Base-by-base conservation (phyloP, 148 eudicot species). In the Fagopyrum esculentum region DNA sequence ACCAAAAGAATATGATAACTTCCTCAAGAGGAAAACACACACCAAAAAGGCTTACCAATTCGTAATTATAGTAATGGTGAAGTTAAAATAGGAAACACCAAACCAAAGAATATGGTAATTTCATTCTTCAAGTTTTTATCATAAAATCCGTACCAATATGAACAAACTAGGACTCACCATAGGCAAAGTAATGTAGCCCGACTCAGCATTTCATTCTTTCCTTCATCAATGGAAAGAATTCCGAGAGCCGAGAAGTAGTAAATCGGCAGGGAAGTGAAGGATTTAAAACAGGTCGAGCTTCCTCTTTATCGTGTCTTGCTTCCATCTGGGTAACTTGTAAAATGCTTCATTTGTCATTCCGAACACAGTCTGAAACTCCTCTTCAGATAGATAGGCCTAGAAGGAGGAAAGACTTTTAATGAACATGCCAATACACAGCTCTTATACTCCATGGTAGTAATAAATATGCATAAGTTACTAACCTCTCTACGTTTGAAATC, bases 401-500 rank as follows among this genome's bases (percentile, higher is more conserved):
- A 56, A 44, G 13, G 29, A 35, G 44, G 16, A 8, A 60, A 56
- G 50, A 15, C 6, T 13, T 35, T 63, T 10, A 63, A 63, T 63
- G n/a, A 63, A 43, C 1, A 40, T 40, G 30, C 43, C 19, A 66
- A 66, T 7, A 66, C 8, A 66, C 19, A 46, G 4, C n/a, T 35
- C 40, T 40, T 40, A 17, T 66, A 43, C 47, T 66, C 22, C 12
- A 43, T 30, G 73, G 40, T 29, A 6, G 4, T 15, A 17, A 9
- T 7, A 12, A 3, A 57, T 66, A 15, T 15, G 47, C n/a, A 15
- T 66, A 40, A 2, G 69, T 16, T 43, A 80, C 91, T 66, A 77
- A 95, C 99, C 99, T 95, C 99, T 88, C 99, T 92, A 51, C 97
- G 89, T 77, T 92, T 95, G 63, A 87, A 90, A 83, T 95, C 99